Evolutionary conservation across 1,139 yeast species (phyloP), one percentile per base, ranked within the genome.

Genomic region (Taphrina flavorubra): DNA sequence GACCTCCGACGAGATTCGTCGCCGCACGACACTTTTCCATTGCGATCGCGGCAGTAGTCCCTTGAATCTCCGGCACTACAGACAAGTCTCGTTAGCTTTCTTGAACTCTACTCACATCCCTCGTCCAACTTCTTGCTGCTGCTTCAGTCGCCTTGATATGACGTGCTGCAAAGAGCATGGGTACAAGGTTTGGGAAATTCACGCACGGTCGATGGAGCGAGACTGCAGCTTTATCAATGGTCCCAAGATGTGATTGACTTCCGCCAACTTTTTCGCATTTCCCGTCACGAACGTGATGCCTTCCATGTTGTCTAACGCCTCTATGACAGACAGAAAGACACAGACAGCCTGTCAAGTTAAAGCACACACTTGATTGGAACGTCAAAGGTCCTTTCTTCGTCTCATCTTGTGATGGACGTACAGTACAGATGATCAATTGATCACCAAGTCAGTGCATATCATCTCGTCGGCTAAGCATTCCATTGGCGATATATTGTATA

Each of bases 11-110:
- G 2, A 82, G 74, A 14, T 79, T 77, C 1, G 96, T 94, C 0
- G 99, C 99, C 49, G 86, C 81, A 73, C 81, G 79, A 68, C 96
- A 92, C 78, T 95, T 95, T 75, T 87, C 90, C 62, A 81, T 83
- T 0, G 97, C 89, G 46, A 95, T 94, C 70, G 89, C 89, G 63
- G 88, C 88, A 65, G 92, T 84, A 20, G 94, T 80, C 42, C 97
- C 99, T 80, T 95, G 99, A 63, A 94, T 79, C 79, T 95, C 99
- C 4, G 69, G 70, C 51, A 68, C 69, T 67, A 44, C 42, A 14
- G 31, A 25, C 2, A 25, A 6, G 5, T 16, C 31, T 14, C 34
- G 47, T 44, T 18, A 44, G 47, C 31, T 11, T 20, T 25, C 31
- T 1, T 25, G 31, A 25, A 25, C 31, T 4, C 31, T 4, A 25